Percentiles rank a stretch among this genome's conserved stretches.
Conservation (phyloP, 805 yeast genomes). For the Hanseniaspora lindneri region DNA sequence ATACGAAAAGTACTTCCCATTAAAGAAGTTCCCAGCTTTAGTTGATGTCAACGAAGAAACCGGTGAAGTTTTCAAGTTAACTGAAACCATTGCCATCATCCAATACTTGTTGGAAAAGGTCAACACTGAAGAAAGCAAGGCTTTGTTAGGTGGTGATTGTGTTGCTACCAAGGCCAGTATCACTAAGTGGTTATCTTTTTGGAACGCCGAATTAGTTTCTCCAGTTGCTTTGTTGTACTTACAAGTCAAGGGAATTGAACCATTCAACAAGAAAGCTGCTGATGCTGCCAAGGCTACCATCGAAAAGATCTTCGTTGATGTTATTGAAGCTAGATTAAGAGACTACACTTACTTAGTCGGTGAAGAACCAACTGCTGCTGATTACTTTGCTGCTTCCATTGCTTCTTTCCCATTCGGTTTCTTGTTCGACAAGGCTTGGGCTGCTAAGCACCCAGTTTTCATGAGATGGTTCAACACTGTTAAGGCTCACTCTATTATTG, state of each 20-base stretch:
- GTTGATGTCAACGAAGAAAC: constrained; percentile 44
- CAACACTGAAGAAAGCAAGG: constrained; percentile 27
- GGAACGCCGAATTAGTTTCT: constrained; percentile 54
- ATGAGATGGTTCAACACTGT: constrained; percentile 63
- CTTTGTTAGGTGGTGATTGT: constrained; percentile 31
- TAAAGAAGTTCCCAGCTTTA: constrained; percentile 55
- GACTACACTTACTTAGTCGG: constrained; percentile 59
- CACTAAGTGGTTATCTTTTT: constrained; percentile 66
- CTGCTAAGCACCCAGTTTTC: constrained; percentile 47
- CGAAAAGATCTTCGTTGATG: constrained; percentile 29
- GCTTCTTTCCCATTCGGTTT: constrained; percentile 43
- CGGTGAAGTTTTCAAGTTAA: constrained; percentile 39
- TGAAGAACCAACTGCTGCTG: constrained; percentile 56
- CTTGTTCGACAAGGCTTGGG: constrained; percentile 56
- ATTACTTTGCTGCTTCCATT: constrained; percentile 42
- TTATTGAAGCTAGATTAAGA: constrained; percentile 47
- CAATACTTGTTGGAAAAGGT: constrained; percentile 36
- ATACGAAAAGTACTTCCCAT: constrained; percentile 46
- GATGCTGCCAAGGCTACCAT: constrained; percentile 21
- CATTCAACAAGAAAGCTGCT: constrained; percentile 62
- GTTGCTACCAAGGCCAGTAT: constrained; percentile 31
- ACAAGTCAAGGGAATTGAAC: constrained; percentile 51
- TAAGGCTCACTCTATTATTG: constrained; percentile 32
- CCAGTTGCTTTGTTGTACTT: constrained; percentile 33
- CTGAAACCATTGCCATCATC: constrained; percentile 55